Conservation (phyloP, 345 rosid species). For the Camelina hispida region DNA sequence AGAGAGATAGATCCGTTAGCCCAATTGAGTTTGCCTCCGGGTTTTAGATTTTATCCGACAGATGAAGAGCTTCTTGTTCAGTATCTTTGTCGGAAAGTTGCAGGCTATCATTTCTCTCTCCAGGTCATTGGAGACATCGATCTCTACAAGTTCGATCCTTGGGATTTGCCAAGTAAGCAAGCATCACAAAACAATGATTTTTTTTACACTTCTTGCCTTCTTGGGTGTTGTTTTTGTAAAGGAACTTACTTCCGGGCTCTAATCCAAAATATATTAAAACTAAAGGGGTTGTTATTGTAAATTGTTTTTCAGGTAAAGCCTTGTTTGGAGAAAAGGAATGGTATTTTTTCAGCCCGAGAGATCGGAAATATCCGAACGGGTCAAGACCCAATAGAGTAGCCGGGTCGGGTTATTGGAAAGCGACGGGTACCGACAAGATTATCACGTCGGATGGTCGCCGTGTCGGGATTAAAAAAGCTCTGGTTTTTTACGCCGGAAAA, state of each 20-base stretch:
- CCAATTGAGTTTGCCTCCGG: conserved; percentile 91
- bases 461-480: conserved; percentile 93
- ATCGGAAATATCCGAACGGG: conserved; percentile 95
- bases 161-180: conserved; percentile 87
- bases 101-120: conserved; percentile 69
- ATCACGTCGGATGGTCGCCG: conserved; percentile 73
- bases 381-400: conserved; percentile 95
- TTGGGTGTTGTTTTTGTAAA: background rate
- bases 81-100: conserved; percentile 81
- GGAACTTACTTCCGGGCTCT: background rate
- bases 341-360: conserved; percentile 80
- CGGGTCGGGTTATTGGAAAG: conserved; percentile 97
- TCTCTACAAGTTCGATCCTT: conserved; percentile 93
- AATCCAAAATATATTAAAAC: background rate
- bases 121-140: conserved; percentile 83
- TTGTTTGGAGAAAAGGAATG: conserved; percentile 73
- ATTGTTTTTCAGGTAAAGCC: conserved; percentile 55
- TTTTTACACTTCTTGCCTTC: background rate
- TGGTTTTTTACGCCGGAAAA: conserved; percentile 88
- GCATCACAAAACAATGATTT: background rate
- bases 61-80: conserved; percentile 97
- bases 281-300: background rate
- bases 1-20: conserved; percentile 70
- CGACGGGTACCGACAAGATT: conserved; percentile 89
- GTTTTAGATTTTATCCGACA: conserved; percentile 89